Evolutionary conservation across 176 grass and related monocot species (phyloP), one percentile per base, ranked within the genome.

Genomic region (Hsuehochloa calcarea): DNA sequence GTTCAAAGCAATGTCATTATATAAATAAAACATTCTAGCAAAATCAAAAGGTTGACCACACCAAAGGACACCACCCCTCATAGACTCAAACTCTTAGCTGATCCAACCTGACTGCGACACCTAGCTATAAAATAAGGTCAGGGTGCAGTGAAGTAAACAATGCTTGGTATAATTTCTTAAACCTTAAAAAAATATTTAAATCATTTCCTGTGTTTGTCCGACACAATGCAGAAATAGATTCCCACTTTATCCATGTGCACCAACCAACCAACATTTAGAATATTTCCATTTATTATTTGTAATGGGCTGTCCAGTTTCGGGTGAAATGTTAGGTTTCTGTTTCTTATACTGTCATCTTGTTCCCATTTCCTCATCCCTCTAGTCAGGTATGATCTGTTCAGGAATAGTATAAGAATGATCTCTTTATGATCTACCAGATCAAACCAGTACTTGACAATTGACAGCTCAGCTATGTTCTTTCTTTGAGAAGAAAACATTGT

Each of bases 201-300:
- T 38, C 20, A 47, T 75, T 65, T 77, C 35, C 25, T 77, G 45
- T 62, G 44, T 77, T 79, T 77, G 27, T 51, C 39, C 1, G 4
- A 69, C 25, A 82, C 23, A 74, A 15, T 10, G 74, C n/a, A 70
- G 43, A 34, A 85, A 55, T 9, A 77, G 25, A 63, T 65, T 70
- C 56, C 44, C 83, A 82, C 16, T 90, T 77, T 67, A 67, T 68
- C 63, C 37, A 72, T 56, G 65, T 23, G 43, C 27, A 58, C 22
- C 27, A 75, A 62, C 22, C 27, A 75, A 62, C 29, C 20, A 80
- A 63, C 25, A 52, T 27, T 10, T 50, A 49, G 62, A 75, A 75
- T 80, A 89, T 74, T 89, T 49, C 8, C 22, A 51, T 54, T 37
- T 63, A 52, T 44, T 70, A 63, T 81, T 44, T 52, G 62, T 31